Conservation (phyloP, 805 yeast genomes). For the Kregervanrija fluxuum region DNA sequence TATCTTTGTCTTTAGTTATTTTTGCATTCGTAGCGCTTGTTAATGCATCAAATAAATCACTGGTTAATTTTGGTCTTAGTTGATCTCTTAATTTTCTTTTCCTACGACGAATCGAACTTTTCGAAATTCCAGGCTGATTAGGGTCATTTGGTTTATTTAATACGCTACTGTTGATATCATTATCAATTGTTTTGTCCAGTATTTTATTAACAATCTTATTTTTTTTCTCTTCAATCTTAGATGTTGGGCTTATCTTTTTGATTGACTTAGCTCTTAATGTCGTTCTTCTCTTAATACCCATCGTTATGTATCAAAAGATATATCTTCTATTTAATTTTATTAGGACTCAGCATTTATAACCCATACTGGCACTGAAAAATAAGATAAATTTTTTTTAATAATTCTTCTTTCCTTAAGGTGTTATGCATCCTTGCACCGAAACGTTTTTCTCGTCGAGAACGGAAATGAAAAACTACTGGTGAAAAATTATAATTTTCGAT, state of each 20-base stretch:
- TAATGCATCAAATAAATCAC: conserved; percentile 51
- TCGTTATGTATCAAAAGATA: not conserved
- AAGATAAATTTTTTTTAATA: too few relatives aligned
- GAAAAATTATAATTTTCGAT: too few relatives aligned
- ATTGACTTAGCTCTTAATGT: conserved; percentile 37
- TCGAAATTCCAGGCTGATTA: conserved; percentile 44
- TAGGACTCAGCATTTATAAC: too few relatives aligned
- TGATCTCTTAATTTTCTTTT: conserved; percentile 56
- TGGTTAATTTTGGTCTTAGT: conserved; percentile 55
- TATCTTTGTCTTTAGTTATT: conserved; percentile 9
- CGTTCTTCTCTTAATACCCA: conserved; percentile 42
- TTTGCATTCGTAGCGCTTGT: conserved; percentile 27
- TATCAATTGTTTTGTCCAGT: conserved; percentile 10
- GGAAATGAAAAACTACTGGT: too few relatives aligned
- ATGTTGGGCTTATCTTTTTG: conserved; percentile 13
- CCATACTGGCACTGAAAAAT: too few relatives aligned
- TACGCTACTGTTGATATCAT: conserved; percentile 1
- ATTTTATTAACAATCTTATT: conserved; percentile 14
- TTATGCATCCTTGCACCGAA: not conserved
- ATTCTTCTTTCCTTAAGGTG: conserved; percentile 1
- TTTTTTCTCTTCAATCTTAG: conserved; percentile 14
- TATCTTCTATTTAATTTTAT: too few relatives aligned
- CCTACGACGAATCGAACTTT: conserved; percentile 57
- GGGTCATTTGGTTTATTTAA: conserved; percentile 17
- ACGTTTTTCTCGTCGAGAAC: not conserved